phyloP scores from a whole-genome alignment of 352 stramenopile genomes.

The Phytophthora fragariaefolia region DNA sequence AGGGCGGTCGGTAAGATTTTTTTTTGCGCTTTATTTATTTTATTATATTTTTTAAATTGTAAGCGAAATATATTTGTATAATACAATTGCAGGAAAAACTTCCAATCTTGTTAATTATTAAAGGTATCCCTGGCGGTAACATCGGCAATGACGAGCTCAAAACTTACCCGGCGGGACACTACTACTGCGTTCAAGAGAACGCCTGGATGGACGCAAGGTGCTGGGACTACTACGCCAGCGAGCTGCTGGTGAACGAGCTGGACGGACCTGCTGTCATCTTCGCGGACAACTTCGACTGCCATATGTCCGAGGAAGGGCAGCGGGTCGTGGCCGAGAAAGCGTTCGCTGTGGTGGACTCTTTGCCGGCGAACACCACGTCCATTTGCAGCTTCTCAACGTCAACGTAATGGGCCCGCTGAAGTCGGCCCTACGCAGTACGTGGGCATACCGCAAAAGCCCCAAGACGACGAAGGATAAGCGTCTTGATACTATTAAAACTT shows the following conservation, averaged over 20 bases:
- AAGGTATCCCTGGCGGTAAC: background rate
- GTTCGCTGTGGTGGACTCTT: background rate
- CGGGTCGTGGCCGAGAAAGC: background rate
- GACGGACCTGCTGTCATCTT: slow-evolving; percentile 19
- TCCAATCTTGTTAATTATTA: background rate
- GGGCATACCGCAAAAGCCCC: background rate
- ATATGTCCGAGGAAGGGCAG: slow-evolving; percentile 9
- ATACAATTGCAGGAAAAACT: background rate
- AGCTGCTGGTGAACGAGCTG: slow-evolving; percentile 5
- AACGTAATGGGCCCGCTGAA: background rate
- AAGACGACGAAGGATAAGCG: background rate
- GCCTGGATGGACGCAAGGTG: slow-evolving; percentile 4
- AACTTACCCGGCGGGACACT: background rate
- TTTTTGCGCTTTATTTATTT: slow-evolving; percentile 3
- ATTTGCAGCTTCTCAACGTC: slow-evolving; percentile 12
- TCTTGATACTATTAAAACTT: background rate
- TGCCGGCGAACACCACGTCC: slow-evolving; percentile 20
- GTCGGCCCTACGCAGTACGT: background rate
- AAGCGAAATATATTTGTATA: too few relatives aligned
- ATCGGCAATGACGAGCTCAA: slow-evolving; percentile 3
- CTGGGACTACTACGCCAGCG: slow-evolving; percentile 6
- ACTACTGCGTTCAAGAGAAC: slow-evolving; percentile 11
- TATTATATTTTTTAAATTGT: background rate
- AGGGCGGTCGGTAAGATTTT: slow-evolving; percentile 7
- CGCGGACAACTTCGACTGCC: slow-evolving; percentile 26